Conservation (phyloP, 2,329 filamentous ascomycete genomes). For the Mycosphaerella arachidis region DNA sequence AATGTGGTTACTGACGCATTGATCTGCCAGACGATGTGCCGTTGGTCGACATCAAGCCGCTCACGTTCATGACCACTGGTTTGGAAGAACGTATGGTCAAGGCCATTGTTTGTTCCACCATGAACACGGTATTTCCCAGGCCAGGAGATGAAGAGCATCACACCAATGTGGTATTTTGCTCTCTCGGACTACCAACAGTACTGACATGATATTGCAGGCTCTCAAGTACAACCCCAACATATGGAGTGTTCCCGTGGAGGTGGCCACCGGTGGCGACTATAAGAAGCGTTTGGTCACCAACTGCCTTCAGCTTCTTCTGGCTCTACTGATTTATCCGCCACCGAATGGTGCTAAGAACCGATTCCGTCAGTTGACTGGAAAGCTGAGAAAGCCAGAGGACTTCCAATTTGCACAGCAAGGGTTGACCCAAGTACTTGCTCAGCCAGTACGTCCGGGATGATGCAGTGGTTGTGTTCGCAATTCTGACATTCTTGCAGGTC, state of each 20-base stretch:
- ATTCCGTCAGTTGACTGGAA: conserved; percentile 86
- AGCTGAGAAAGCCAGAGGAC: conserved; percentile 87
- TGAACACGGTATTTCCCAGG: conserved; percentile 72
- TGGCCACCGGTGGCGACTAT: conserved; percentile 70
- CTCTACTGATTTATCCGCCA: conserved; percentile 38
- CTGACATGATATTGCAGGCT: conserved; percentile 51
- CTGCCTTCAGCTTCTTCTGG: conserved; percentile 83
- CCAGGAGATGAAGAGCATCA: not conserved
- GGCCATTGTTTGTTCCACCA: conserved; percentile 81
- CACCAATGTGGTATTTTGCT: not conserved
- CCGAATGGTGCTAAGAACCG: conserved; percentile 63
- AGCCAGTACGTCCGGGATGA: conserved; percentile 53
- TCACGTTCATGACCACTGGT: conserved; percentile 85
- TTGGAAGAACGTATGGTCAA: conserved; percentile 88
- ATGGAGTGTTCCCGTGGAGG: conserved; percentile 88
- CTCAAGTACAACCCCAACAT: conserved; percentile 93
- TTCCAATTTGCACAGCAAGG: conserved; percentile 75
- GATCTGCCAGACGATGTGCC: conserved; percentile 58
- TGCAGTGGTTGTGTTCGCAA: not conserved
- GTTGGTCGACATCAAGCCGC: conserved; percentile 72
- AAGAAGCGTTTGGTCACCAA: conserved; percentile 90
- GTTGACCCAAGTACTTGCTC: conserved; percentile 61
- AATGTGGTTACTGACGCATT: not conserved
- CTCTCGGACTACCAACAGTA: not conserved
- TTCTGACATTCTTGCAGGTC: conserved; percentile 47